A percentile compares a stretch with the other conserved stretches of the same genome.
phyloP scores from a whole-genome alignment of 2,329 filamentous ascomycete species.

The Aspergillus fructus region DNA sequence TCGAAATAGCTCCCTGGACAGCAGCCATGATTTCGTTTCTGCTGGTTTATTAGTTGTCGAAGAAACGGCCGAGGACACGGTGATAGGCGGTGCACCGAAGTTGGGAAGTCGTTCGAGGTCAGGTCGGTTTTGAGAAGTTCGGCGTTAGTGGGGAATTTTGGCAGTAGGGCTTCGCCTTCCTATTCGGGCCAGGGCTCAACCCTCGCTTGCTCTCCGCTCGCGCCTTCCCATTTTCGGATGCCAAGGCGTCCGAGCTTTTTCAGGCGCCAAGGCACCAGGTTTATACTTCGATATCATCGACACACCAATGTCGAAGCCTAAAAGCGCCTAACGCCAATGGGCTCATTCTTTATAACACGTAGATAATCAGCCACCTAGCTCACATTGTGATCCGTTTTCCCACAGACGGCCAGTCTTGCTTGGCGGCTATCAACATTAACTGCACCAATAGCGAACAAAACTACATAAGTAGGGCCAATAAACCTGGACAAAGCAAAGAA shows the following conservation, averaged over 20 bases:
- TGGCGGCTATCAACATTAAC: not conserved
- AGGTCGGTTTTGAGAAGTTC: slow-evolving; percentile 33
- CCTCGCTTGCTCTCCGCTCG: slow-evolving; percentile 33
- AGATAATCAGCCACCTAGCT: not conserved
- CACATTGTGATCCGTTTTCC: not conserved
- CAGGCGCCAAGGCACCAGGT: slow-evolving; percentile 10
- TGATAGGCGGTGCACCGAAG: slow-evolving; percentile 26
- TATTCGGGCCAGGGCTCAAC: slow-evolving; percentile 41
- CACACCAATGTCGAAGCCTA: not conserved
- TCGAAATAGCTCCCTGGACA: slow-evolving; percentile 53
- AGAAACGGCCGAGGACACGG: slow-evolving; percentile 34
- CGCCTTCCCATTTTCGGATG: slow-evolving; percentile 24
- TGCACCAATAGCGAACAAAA: not conserved
- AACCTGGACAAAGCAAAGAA: not conserved
- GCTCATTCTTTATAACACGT: not conserved
- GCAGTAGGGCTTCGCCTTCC: slow-evolving; percentile 32
- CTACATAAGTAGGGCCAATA: not conserved
- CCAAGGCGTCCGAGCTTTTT: slow-evolving; percentile 7
- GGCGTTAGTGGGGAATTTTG: slow-evolving; percentile 42
- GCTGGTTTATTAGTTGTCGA: slow-evolving; percentile 35
- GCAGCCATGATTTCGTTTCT: slow-evolving; percentile 50
- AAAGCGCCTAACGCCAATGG: not conserved
- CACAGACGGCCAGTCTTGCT: not conserved
- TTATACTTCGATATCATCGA: not conserved
- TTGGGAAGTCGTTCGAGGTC: slow-evolving; percentile 31